Base-by-base conservation (phyloP, 129 eudicot species). In the Tagetes patula region DNA sequence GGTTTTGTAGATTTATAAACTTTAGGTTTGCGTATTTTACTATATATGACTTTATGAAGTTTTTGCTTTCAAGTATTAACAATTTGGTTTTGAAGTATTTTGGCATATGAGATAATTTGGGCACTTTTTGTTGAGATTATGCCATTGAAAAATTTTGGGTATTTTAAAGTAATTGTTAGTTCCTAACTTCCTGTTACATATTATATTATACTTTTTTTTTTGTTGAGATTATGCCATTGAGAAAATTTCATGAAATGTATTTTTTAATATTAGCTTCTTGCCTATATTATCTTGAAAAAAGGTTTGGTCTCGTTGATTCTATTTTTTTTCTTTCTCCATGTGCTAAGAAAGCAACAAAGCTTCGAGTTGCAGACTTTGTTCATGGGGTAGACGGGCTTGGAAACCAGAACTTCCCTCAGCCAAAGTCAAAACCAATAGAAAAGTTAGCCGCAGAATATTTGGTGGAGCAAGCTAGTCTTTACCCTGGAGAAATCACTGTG, bases 361-460 rank as follows among this genome's bases (percentile, higher is more conserved):
- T 90, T 80, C 97, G 99, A 31, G 87, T 95, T 81, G 96, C 97
- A 76, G 90, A 88, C 83, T 88, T 91, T 79, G 97, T 88, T 65
- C 99, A 95, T 77, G 99, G 99, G 43, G 74, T 83, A 31, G 99
- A 95, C 82, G 99, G 99, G 63, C 90, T 95, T 77, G 99, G 99
- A 77, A 95, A 95, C 79, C 99, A 95, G 82, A 95, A 90, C 81
- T 95, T 95, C 53, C 96, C 99, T 78, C 88, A 94, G 27, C 99
- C 99, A 37, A 84, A 85, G 45, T 91, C 96, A 68, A 89, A 86
- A 82, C 86, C 96, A 36, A 85, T 95, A 58, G 97, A 85, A 63
- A 85, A 81, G 76, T 88, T 94, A 70, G 99, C 97, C n/a, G 89
- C 85, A 2, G 91, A 87, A 52, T 95, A 86, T 87, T 86, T 95